These are phyloP conservation scores for Botrytis tulipae DNA, from an alignment of 2,329 filamentous ascomycete species.

Conservation along the genomic window DNA sequence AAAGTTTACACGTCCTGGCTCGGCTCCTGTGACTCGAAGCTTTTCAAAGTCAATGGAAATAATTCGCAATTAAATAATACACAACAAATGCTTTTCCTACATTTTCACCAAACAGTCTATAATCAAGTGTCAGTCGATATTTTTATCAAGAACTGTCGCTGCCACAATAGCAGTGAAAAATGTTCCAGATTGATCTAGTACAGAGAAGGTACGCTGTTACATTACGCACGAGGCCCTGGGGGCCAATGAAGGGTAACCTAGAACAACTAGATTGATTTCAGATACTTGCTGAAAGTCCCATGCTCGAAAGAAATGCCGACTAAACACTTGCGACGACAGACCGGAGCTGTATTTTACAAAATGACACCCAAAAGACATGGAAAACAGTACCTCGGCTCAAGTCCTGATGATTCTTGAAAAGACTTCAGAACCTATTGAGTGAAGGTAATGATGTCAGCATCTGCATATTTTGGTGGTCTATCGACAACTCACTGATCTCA, in stretches of 20 bases:
- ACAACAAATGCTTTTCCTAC: constrained; percentile 25
- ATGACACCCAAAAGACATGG: background rate
- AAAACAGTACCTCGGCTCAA: constrained; percentile 74
- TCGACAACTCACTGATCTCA: constrained; percentile 55
- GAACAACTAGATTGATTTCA: background rate
- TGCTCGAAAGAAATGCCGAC: background rate
- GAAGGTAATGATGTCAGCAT: constrained; percentile 25
- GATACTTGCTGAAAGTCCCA: background rate
- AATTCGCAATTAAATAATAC: background rate
- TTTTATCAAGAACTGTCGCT: background rate
- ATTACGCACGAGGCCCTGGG: background rate
- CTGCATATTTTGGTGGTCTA: background rate
- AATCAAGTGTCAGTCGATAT: constrained; percentile 15
- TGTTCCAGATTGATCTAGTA: background rate
- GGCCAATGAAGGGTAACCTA: background rate
- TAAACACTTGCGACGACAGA: background rate
- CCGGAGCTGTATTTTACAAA: background rate
- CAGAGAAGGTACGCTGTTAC: background rate
- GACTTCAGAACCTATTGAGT: constrained; percentile 74
- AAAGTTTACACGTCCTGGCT: constrained; percentile 68
- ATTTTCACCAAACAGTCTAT: constrained; percentile 40
- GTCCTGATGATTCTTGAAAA: constrained; percentile 71
- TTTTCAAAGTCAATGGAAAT: constrained; percentile 38
- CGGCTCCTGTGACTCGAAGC: constrained; percentile 65
- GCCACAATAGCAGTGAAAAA: background rate